Percentiles rank a stretch among this genome's conserved stretches.
phyloP scores from a whole-genome alignment of 106 monocot species.

The Dendrobium catenatum region DNA sequence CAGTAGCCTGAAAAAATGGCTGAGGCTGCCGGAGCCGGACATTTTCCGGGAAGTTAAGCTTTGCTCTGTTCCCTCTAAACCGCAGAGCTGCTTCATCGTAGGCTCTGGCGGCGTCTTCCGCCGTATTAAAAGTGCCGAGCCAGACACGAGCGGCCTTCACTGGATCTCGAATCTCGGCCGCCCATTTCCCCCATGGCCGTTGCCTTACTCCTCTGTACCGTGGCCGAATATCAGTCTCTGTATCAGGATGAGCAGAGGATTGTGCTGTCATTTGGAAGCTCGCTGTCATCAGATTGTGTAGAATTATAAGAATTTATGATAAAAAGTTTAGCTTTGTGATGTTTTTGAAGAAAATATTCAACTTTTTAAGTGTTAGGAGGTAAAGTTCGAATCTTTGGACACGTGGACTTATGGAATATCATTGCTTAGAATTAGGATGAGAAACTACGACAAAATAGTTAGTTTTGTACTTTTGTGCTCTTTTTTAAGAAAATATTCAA shows the following conservation, averaged over 20 bases:
- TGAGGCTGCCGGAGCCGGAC: not conserved
- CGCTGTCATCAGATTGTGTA: too few relatives aligned
- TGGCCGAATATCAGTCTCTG: slow-evolving; percentile 6
- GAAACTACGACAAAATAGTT: too few relatives aligned
- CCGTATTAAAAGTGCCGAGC: slow-evolving; percentile 70
- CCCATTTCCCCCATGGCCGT: slow-evolving; percentile 86
- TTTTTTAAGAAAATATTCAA: too few relatives aligned
- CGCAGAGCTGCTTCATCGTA: slow-evolving; percentile 67
- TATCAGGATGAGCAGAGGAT: not conserved
- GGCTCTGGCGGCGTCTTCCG: slow-evolving; percentile 56
- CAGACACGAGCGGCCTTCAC: slow-evolving; percentile 62
- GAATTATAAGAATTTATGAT: not conserved
- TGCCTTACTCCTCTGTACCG: slow-evolving; percentile 51
- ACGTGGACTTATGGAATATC: too few relatives aligned
- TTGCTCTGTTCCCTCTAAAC: slow-evolving; percentile 51
- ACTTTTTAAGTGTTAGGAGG: too few relatives aligned
- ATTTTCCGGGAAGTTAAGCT: slow-evolving; percentile 72
- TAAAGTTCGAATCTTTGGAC: too few relatives aligned
- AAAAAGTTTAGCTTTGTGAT: not conserved
- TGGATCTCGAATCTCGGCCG: slow-evolving; percentile 81
- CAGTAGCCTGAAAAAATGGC: slow-evolving; percentile 3
- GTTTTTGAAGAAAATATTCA: not conserved
- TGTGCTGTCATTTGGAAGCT: not conserved
- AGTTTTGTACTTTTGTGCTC: too few relatives aligned
- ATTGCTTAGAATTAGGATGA: too few relatives aligned